Conservation (phyloP, 2,329 filamentous ascomycete genomes). For the Chrysoporthe austroafricana region DNA sequence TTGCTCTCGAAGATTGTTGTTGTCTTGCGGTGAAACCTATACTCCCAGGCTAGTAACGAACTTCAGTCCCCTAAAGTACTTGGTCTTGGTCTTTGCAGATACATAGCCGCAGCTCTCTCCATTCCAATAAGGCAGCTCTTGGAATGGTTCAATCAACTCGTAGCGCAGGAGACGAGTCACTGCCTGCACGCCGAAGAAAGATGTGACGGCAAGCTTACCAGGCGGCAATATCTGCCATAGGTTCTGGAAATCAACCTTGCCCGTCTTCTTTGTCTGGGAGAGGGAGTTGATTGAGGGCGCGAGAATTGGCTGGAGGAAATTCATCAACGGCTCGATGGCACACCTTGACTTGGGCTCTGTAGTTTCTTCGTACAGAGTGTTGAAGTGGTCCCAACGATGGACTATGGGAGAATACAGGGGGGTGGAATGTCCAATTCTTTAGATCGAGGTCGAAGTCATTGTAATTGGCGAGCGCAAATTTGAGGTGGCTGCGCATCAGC, state of each 20-base stretch:
- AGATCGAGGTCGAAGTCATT: constrained; percentile 41
- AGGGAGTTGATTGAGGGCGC: constrained; percentile 34
- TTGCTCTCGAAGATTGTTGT: background rate
- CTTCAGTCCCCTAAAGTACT: constrained; percentile 34
- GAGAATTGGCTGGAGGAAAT: constrained; percentile 39
- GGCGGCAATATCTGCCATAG: constrained; percentile 44
- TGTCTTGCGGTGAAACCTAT: background rate
- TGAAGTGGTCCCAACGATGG: constrained; percentile 40
- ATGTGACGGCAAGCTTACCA: constrained; percentile 37
- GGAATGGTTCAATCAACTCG: constrained; percentile 21
- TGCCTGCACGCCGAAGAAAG: constrained; percentile 41
- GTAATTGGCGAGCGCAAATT: constrained; percentile 38
- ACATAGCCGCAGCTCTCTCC: constrained; percentile 38
- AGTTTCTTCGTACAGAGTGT: constrained; percentile 25
- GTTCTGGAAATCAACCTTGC: constrained; percentile 37
- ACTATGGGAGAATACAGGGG: constrained; percentile 41
- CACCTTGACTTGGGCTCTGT: constrained; percentile 13
- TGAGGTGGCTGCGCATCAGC: constrained; percentile 37
- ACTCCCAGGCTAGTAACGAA: constrained; percentile 36
- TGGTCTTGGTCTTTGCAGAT: constrained; percentile 33
- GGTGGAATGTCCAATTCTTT: constrained; percentile 39
- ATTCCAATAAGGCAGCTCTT: constrained; percentile 36
- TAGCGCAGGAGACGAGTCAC: constrained; percentile 41
- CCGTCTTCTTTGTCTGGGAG: constrained; percentile 35
- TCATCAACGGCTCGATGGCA: constrained; percentile 32